Percentiles rank a stretch among this genome's conserved stretches.
phyloP scores from a whole-genome alignment of 2,329 filamentous ascomycete species.

The Zymoseptoria pseudotritici region DNA sequence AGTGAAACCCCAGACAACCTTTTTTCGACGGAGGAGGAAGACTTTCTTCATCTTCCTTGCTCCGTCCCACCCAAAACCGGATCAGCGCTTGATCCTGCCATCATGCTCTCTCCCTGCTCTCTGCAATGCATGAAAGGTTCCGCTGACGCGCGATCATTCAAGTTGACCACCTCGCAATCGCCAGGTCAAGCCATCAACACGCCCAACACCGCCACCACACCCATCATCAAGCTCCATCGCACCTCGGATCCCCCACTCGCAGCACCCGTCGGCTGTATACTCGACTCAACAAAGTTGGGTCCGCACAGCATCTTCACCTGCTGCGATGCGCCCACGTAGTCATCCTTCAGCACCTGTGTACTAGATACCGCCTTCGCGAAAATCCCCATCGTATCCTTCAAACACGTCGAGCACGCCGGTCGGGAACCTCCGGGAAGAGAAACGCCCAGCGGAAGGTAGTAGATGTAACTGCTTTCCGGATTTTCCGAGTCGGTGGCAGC shows the following conservation, averaged over 20 bases:
- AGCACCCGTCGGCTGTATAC: constrained; percentile 1
- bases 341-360: constrained; percentile 57
- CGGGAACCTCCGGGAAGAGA: constrained; percentile 57
- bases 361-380: constrained; percentile 65
- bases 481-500: constrained; percentile 70
- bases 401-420: constrained; percentile 70
- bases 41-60: not conserved
- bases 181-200: constrained; percentile 1
- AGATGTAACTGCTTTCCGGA: constrained; percentile 68
- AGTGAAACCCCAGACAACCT: not conserved
- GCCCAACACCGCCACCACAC: constrained; percentile 1
- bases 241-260: not conserved
- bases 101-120: not conserved
- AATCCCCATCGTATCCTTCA: constrained; percentile 72
- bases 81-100: constrained; percentile 22
- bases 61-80: constrained; percentile 1
- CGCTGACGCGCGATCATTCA: not conserved
- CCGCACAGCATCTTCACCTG: constrained; percentile 63
- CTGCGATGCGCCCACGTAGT: constrained; percentile 64
- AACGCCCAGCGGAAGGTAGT: constrained; percentile 75
- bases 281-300: constrained; percentile 38
- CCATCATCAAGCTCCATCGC: not conserved
- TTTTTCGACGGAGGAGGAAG: not conserved
- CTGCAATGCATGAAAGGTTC: not conserved
- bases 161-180: not conserved